Conservation (phyloP, 805 yeast genomes). For the Saturnispora mendoncae region DNA sequence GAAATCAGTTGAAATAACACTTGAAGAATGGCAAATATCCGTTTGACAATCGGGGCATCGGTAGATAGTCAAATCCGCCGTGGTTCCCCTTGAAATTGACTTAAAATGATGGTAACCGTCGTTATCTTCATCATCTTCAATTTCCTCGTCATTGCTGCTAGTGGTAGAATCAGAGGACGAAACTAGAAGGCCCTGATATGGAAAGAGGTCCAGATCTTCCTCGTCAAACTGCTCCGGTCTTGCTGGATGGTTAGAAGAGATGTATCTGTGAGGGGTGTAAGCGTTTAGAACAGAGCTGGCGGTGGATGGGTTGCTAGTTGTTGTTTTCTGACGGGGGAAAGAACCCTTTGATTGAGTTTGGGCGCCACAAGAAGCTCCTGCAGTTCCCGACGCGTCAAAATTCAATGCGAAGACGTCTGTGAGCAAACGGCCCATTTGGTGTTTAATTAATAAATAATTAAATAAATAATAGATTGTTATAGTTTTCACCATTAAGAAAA, state of each 20-base stretch:
- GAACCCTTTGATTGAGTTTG: too few relatives aligned
- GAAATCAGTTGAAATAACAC: constrained; percentile 28
- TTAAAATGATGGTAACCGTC: background rate
- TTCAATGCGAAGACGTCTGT: constrained; percentile 7
- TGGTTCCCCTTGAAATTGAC: background rate
- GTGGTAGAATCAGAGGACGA: background rate
- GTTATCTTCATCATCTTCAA: constrained; percentile 1
- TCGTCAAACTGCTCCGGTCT: too few relatives aligned
- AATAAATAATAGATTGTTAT: background rate
- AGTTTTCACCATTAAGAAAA: too few relatives aligned
- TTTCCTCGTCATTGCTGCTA: constrained; percentile 1
- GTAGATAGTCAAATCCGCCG: constrained; percentile 9
- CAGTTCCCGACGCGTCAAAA: too few relatives aligned
- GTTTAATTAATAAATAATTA: background rate
- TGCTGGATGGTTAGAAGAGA: too few relatives aligned
- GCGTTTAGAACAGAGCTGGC: constrained; percentile 1
- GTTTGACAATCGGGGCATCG: constrained; percentile 28
- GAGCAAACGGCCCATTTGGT: constrained; percentile 7
- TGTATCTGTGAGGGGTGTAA: constrained; percentile 1
- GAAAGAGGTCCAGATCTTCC: constrained; percentile 3
- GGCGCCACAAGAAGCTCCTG: too few relatives aligned
- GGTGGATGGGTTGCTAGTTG: background rate
- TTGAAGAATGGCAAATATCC: constrained; percentile 25
- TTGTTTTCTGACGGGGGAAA: background rate
- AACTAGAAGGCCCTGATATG: background rate